Evolutionary conservation across 306 rosid genomes (phyloP).

Genomic region (Nissolia schottii): DNA sequence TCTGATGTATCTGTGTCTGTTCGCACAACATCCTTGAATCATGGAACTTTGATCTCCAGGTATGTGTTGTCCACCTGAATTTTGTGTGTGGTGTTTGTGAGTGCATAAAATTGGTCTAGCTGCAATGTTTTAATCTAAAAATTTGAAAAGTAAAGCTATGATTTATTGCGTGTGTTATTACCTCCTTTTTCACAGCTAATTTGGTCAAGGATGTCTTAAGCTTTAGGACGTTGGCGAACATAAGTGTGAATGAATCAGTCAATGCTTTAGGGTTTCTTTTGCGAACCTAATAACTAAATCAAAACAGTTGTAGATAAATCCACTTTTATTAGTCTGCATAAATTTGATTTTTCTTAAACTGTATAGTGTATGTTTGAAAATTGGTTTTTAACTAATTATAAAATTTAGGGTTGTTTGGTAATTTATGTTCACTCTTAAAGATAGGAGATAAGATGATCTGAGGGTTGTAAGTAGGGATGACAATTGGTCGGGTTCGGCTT

Average conservation of each 20-base stretch:
- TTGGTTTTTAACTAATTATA: background rate
- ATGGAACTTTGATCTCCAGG: background rate
- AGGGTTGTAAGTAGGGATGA: no score
- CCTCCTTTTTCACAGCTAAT: background rate
- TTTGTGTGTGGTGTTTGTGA: background rate
- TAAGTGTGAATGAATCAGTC: background rate
- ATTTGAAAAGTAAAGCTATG: background rate
- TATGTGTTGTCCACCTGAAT: background rate
- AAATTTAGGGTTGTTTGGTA: background rate
- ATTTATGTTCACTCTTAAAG: no score
- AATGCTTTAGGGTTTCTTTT: background rate
- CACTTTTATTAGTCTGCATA: background rate
- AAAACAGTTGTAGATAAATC: background rate
- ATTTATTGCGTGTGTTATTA: background rate
- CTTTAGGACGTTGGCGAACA: background rate
- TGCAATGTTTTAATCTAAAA: background rate
- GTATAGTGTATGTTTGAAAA: background rate
- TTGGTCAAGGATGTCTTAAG: background rate
- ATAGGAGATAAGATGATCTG: no score
- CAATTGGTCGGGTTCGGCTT: no score
- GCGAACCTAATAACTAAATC: background rate
- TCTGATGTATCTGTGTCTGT: background rate
- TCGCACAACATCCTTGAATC: background rate
- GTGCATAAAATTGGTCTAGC: background rate
- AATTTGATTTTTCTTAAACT: background rate